Evolutionary conservation across 2,329 filamentous ascomycete species (phyloP), one percentile per base, ranked within the genome.

Genomic region (Exophiala mesophila): DNA sequence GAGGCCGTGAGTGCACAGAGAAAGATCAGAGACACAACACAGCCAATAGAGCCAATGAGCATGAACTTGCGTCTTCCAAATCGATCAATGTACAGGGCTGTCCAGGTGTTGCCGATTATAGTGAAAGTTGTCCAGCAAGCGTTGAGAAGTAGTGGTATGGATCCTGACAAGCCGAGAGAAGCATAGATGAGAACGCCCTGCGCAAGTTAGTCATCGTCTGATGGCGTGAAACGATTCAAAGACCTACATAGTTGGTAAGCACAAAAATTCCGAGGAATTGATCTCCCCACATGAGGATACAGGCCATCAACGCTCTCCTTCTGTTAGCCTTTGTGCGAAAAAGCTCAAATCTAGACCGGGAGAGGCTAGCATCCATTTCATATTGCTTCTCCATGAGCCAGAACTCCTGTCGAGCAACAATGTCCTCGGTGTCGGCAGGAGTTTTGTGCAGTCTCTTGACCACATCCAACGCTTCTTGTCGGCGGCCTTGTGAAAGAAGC

Each of bases 121-220:
- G 64, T 62, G 24, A 64, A 63, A 4, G 66, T 70, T 10, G 67
- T 57, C 66, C 67, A 72, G 24, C 68, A 50, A n/a, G 67, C 68
- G 45, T 62, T 65, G 20, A 72, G 55, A 3, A 72, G 61, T 20
- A 72, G 55, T 2, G 69, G 68, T 56, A 65, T 61, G 39, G 60
- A 63, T 17, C 57, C 59, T 24, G 43, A 53, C 36, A 64, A 53
- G 18, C 60, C 69, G 5, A 72, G 59, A 18, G 47, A 50, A 21
- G 58, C 50, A 54, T 63, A 65, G 37, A 67, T 59, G 35, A 67
- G 52, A 34, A 65, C 66, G n/a, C n/a, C 65, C 46, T 71, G 70
- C 66, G 31, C n/a, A n/a, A n/a, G n/a, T n/a, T n/a, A n/a, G n/a
- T n/a, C n/a, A n/a, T n/a, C n/a, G n/a, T n/a, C n/a, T n/a, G n/a